These are phyloP conservation scores for Parasitella parasitica DNA, from an alignment of 371 early-diverging fungal genomes.

Conservation along the genomic window DNA sequence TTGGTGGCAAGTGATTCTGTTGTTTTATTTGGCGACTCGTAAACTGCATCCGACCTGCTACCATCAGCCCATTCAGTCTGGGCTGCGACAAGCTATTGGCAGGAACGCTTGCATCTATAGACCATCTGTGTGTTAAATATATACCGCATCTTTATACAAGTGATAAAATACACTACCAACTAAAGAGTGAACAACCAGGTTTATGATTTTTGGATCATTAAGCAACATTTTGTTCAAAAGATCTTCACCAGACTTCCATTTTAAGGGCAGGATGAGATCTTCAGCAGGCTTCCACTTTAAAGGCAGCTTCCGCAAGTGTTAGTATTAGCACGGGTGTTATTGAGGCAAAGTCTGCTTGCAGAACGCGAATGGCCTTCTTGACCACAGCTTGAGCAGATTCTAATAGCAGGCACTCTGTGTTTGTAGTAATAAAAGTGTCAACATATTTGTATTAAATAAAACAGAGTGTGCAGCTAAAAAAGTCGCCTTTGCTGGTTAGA, in stretches of 20 bases:
- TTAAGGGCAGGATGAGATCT: slow-evolving; percentile 14
- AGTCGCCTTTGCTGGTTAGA: no score
- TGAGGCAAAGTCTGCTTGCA: no score
- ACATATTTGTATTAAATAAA: no score
- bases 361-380: no score
- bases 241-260: slow-evolving; percentile 18
- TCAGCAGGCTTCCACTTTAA: slow-evolving; percentile 20
- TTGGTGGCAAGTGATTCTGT: slow-evolving; percentile 1
- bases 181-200: slow-evolving; percentile 16
- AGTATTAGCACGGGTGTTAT: no score
- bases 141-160: slow-evolving; percentile 10
- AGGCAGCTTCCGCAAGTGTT: slow-evolving; percentile 8
- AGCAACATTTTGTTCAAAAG: slow-evolving; percentile 14
- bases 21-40: slow-evolving; percentile 4
- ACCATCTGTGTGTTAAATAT: slow-evolving; percentile 11
- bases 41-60: neutral
- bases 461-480: no score
- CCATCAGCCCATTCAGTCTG: slow-evolving; percentile 14
- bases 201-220: slow-evolving; percentile 15
- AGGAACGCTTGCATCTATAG: slow-evolving; percentile 10
- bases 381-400: no score
- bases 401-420: no score
- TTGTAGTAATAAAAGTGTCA: no score
- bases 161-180: slow-evolving; percentile 16
- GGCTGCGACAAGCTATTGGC: slow-evolving; percentile 3